Evolutionary conservation across 352 stramenopile species (phyloP).

Genomic region (Albugo candida): DNA sequence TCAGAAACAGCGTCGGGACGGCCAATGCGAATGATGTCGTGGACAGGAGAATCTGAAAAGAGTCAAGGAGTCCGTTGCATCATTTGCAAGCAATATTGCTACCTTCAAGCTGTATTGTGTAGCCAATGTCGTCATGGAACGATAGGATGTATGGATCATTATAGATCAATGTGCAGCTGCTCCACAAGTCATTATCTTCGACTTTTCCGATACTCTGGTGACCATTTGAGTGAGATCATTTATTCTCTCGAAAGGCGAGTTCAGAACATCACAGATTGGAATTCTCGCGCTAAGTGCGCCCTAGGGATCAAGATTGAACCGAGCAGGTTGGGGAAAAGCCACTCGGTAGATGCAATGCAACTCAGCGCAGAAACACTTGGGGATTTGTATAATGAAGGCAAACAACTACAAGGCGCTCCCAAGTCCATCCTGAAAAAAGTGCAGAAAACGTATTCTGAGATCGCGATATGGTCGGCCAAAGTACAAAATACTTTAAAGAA

Average conservation of each 20-base stretch:
- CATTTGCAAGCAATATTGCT: slow-evolving; percentile 73
- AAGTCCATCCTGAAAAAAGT: no score
- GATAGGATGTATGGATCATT: slow-evolving; percentile 58
- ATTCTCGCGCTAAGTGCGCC: no score
- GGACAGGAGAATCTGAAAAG: slow-evolving; percentile 59
- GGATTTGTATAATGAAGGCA: no score
- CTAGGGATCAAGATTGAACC: no score
- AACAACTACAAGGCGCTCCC: no score
- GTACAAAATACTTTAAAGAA: no score
- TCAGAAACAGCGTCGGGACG: no score
- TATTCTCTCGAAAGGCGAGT: background rate
- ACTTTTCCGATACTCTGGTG: slow-evolving; percentile 26
- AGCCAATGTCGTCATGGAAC: slow-evolving; percentile 31
- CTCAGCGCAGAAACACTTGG: no score
- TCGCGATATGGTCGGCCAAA: no score
- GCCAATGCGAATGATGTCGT: slow-evolving; percentile 33
- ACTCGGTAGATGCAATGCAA: no score
- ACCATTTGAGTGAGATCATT: slow-evolving; percentile 13
- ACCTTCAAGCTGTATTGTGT: slow-evolving; percentile 63
- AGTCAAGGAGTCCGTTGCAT: slow-evolving; percentile 55
- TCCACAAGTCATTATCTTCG: slow-evolving; percentile 30
- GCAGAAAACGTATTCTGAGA: no score
- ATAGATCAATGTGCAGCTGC: slow-evolving; percentile 57
- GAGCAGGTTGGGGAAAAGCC: no score
- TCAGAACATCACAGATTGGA: slow-evolving; percentile 8